phyloP scores from a whole-genome alignment of 257 asterid genomes.

The Nicotiana noctiflora region DNA sequence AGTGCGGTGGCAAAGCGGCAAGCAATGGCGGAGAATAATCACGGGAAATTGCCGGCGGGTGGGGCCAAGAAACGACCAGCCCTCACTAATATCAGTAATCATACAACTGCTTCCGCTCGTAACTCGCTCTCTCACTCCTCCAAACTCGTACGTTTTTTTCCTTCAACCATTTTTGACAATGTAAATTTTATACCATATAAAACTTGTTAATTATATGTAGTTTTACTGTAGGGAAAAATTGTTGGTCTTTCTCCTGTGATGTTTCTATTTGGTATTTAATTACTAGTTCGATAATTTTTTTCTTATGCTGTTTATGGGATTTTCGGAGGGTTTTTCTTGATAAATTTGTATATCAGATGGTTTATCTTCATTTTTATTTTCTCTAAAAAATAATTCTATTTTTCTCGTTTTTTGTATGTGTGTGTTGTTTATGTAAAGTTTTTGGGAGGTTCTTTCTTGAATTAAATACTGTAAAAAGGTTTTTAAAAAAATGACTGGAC shows the following conservation, averaged over 20 bases:
- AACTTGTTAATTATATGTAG: not conserved
- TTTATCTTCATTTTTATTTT: no score
- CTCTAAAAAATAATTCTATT: no score
- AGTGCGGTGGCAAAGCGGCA: constrained; percentile 65
- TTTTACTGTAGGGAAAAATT: not conserved
- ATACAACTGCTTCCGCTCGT: constrained; percentile 39
- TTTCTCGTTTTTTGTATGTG: no score
- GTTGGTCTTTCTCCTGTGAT: no score
- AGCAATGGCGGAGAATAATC: constrained; percentile 33
- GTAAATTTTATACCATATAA: not conserved
- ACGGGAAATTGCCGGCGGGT: constrained; percentile 29
- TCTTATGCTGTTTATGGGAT: no score
- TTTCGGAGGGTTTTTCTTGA: no score
- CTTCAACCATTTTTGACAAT: not conserved
- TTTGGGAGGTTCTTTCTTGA: not conserved
- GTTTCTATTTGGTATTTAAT: no score
- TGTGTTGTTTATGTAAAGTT: no score
- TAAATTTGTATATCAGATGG: no score
- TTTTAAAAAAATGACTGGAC: not conserved
- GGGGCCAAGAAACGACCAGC: constrained; percentile 79
- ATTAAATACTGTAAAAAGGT: not conserved
- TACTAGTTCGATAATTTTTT: no score
- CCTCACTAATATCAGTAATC: constrained; percentile 62
- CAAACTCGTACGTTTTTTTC: constrained; percentile 37
- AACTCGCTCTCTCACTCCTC: constrained; percentile 35